phyloP scores from a whole-genome alignment of 164 flowering plant species.

The Malania oleifera region DNA sequence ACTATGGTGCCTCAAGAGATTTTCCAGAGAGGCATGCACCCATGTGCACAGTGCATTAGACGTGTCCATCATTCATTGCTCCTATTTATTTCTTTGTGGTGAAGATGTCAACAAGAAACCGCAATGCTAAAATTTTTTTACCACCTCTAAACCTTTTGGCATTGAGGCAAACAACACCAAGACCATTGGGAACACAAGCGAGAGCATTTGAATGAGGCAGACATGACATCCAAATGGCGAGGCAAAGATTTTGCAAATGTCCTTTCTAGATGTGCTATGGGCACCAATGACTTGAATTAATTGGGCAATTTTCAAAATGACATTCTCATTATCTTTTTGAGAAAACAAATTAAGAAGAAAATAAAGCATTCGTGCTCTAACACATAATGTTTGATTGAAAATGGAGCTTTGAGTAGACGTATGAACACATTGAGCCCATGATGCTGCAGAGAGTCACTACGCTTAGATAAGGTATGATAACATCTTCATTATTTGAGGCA shows the following conservation, averaged over 20 bases:
- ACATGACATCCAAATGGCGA: too few species aligned
- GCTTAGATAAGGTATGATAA: constrained; percentile 70
- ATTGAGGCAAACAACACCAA: too few species aligned
- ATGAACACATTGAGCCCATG: constrained; percentile 76
- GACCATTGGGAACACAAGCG: too few species aligned
- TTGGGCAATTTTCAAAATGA: constrained; percentile 61
- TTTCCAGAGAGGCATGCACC: constrained; percentile 95
- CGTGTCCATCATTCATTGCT: too few species aligned
- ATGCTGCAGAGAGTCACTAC: constrained; percentile 71
- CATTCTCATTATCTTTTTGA: constrained; percentile 40
- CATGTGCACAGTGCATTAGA: constrained; percentile 92
- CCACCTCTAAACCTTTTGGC: too few species aligned
- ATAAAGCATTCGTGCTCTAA: constrained; percentile 89
- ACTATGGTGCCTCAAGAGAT: constrained; percentile 87
- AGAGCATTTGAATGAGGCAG: too few species aligned
- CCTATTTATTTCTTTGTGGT: too few species aligned
- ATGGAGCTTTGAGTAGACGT: constrained; percentile 75
- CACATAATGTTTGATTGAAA: constrained; percentile 83
- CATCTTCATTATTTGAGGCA: constrained; percentile 96
- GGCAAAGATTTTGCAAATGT: constrained; percentile 91
- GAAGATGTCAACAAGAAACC: too few species aligned
- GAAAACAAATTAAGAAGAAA: constrained; percentile 97
- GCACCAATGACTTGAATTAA: constrained; percentile 90
- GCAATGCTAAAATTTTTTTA: too few species aligned
- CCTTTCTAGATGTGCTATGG: constrained; percentile 96